These are phyloP conservation scores for Lobosporangium transversale DNA, from an alignment of 192 early-diverging fungal genomes.

Conservation along the genomic window DNA sequence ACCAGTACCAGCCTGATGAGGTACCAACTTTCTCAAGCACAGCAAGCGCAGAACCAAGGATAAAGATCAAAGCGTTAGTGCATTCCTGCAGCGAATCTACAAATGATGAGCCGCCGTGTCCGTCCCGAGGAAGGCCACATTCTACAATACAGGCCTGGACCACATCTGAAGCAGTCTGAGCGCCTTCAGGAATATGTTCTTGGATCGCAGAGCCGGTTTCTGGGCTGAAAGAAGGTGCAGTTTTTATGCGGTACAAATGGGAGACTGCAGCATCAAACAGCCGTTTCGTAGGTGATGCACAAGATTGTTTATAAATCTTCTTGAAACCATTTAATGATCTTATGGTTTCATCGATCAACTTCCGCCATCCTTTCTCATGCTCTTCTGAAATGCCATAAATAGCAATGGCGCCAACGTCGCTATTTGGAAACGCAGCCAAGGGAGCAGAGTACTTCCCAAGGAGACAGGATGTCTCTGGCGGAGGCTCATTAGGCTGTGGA, in stretches of 20 bases:
- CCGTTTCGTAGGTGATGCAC: constrained; percentile 23
- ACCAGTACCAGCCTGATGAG: constrained; percentile 44
- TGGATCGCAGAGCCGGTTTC: not conserved
- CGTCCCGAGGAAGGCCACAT: constrained; percentile 42
- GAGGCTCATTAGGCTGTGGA: not conserved
- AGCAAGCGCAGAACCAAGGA: not conserved
- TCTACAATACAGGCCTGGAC: constrained; percentile 42
- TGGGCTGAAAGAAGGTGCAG: not conserved
- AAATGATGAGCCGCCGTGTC: constrained; percentile 17
- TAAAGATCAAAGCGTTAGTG: constrained; percentile 10
- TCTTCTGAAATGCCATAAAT: constrained; percentile 19
- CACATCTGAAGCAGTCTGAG: constrained; percentile 2
- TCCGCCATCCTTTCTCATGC: constrained; percentile 21
- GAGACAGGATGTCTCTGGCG: not conserved
- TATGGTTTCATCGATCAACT: not conserved
- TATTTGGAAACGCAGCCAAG: not conserved
- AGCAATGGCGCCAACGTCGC: not conserved
- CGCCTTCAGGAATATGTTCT: not conserved
- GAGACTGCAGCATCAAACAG: constrained; percentile 45
- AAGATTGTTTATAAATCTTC: not conserved
- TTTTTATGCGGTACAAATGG: constrained; percentile 33
- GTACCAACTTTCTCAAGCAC: constrained; percentile 5
- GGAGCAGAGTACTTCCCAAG: constrained; percentile 1
- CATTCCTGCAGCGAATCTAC: constrained; percentile 31
- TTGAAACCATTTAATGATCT: not conserved